phyloP scores from a whole-genome alignment of 2,329 filamentous ascomycete species.

The Ophiostoma ips region DNA sequence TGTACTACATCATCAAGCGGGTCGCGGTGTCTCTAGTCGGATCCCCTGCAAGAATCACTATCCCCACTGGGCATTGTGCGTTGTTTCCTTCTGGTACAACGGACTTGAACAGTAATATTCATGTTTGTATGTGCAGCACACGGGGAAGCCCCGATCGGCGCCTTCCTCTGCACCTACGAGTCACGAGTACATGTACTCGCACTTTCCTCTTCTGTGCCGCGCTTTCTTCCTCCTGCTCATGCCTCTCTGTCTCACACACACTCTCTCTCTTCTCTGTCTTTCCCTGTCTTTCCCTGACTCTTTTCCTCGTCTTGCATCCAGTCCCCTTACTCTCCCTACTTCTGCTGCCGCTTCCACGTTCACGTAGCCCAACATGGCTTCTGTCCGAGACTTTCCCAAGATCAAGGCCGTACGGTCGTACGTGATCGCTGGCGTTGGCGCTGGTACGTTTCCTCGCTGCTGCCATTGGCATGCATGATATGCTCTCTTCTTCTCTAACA shows the following conservation, averaged over 20 bases:
- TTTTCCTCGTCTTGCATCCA: neutral
- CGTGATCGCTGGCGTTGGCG: constrained; percentile 49
- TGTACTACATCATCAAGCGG: neutral
- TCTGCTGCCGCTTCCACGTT: too few species aligned
- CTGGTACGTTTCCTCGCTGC: constrained; percentile 37
- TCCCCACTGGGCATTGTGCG: neutral
- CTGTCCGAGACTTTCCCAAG: constrained; percentile 49
- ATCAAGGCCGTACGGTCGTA: constrained; percentile 65
- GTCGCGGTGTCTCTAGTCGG: neutral
- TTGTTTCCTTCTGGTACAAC: too few species aligned
- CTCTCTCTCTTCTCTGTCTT: constrained; percentile 2
- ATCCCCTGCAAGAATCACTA: neutral
- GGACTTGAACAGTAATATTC: too few species aligned
- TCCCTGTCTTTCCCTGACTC: neutral
- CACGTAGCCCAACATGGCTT: constrained; percentile 25
- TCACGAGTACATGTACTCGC: constrained; percentile 5
- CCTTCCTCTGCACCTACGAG: too few species aligned
- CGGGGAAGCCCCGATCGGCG: too few species aligned
- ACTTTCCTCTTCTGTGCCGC: constrained; percentile 1
- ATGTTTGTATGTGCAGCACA: too few species aligned
- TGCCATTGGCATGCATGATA: too few species aligned
- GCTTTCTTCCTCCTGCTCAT: neutral
- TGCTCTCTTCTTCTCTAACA: constrained; percentile 2
- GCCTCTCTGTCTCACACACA: too few species aligned
- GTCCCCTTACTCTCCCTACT: neutral